A percentile compares a stretch with the other conserved stretches of the same genome.
Conservation (phyloP, 2,329 filamentous ascomycete species). For the Fusarium sp. region DNA sequence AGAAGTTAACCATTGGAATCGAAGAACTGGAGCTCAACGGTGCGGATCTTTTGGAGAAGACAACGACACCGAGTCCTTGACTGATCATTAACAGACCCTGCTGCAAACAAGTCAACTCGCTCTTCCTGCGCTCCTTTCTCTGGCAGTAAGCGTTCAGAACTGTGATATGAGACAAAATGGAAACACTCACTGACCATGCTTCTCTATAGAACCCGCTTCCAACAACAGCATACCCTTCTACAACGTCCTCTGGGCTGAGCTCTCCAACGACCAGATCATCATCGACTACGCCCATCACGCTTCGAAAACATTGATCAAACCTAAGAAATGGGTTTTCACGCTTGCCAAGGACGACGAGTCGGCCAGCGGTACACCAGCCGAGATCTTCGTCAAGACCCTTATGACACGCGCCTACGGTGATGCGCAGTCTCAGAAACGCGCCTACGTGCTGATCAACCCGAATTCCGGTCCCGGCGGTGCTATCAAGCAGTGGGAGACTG, state of each 20-base stretch:
- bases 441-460: constrained; percentile 92
- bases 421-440: constrained; percentile 75
- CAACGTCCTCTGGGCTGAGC: constrained; percentile 84
- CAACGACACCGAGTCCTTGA: background rate
- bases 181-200: constrained; percentile 4
- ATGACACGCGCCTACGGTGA: constrained; percentile 75
- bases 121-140: constrained; percentile 36
- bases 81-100: constrained; percentile 36
- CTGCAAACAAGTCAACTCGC: constrained; percentile 31
- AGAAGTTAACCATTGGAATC: constrained; percentile 46
- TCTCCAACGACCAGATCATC: constrained; percentile 67
- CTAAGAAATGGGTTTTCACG: constrained; percentile 62
- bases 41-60: constrained; percentile 39
- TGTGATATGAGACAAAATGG: background rate
- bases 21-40: constrained; percentile 48
- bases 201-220: constrained; percentile 34
- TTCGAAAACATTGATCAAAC: constrained; percentile 68
- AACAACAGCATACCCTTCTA: constrained; percentile 72
- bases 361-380: constrained; percentile 50
- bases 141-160: constrained; percentile 20
- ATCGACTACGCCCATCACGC: constrained; percentile 76
- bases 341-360: constrained; percentile 52
- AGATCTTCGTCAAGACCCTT: constrained; percentile 73
- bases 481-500: constrained; percentile 74
- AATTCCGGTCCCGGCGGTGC: constrained; percentile 86